Percentiles rank a stretch among this genome's conserved stretches.
Conservation (phyloP, 2,329 filamentous ascomycete genomes). For the Coniochaeta prunicola region DNA sequence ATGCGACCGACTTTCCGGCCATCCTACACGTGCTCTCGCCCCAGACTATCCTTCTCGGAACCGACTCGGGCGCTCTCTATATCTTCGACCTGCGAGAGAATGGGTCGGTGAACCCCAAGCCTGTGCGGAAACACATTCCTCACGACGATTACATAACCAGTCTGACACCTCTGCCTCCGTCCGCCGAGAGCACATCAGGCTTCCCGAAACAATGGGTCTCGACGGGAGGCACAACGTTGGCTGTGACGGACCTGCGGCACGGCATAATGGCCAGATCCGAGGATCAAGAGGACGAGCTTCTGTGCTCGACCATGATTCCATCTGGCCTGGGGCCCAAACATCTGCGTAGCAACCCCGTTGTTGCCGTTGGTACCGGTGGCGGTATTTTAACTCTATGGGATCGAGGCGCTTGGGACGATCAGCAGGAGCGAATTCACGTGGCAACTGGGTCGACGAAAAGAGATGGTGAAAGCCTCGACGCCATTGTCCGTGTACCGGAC, state of each 20-base stretch:
- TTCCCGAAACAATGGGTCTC: constrained; percentile 93
- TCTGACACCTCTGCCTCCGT: constrained; percentile 73
- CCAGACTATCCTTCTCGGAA: constrained; percentile 80
- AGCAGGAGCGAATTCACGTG: constrained; percentile 80
- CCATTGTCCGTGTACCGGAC: constrained; percentile 65
- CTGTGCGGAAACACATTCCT: constrained; percentile 73
- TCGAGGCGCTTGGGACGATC: constrained; percentile 88
- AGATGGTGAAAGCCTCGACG: constrained; percentile 74
- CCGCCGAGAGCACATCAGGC: constrained; percentile 74
- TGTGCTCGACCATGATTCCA: constrained; percentile 72
- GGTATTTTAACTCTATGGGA: constrained; percentile 93
- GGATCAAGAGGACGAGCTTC: constrained; percentile 87
- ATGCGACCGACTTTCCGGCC: constrained; percentile 55
- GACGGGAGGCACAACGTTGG: constrained; percentile 84
- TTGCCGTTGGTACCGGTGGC: constrained; percentile 68
- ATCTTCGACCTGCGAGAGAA: constrained; percentile 72
- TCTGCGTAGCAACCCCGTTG: constrained; percentile 60
- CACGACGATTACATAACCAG: constrained; percentile 93
- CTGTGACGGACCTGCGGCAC: constrained; percentile 79
- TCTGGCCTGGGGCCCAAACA: constrained; percentile 61
- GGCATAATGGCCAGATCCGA: constrained; percentile 85
- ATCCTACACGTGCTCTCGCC: constrained; percentile 79
- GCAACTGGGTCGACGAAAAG: constrained; percentile 43
- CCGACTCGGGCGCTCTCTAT: constrained; percentile 84
- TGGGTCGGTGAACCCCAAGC: constrained; percentile 49